phyloP scores from a whole-genome alignment of 2,329 filamentous ascomycete species.

The Ceratocystis diversiconidia region DNA sequence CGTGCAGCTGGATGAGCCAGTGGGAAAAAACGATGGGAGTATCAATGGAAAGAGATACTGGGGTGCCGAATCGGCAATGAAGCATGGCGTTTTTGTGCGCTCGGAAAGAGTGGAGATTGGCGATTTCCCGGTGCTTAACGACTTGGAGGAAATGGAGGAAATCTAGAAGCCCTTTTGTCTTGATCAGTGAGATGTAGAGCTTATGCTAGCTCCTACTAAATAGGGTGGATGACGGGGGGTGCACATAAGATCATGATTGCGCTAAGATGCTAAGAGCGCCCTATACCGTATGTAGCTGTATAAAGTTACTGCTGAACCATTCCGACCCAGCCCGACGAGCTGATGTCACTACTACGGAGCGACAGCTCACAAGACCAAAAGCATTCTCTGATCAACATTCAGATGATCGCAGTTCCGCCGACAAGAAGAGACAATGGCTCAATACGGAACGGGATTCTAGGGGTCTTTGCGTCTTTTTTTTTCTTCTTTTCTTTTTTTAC shows the following conservation, averaged over 20 bases:
- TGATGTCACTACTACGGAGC: not conserved
- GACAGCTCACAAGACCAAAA: not conserved
- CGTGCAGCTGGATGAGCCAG: constrained; percentile 61
- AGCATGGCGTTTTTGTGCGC: constrained; percentile 65
- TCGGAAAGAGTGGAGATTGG: constrained; percentile 66
- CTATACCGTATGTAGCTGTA: not conserved
- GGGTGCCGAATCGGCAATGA: constrained; percentile 46
- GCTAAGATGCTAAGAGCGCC: not conserved
- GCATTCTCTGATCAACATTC: not conserved
- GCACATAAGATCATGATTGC: not conserved
- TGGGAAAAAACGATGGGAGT: constrained; percentile 70
- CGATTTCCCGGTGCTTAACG: constrained; percentile 55
- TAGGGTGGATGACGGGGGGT: not conserved
- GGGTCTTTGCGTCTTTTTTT: not conserved
- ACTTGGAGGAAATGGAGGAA: constrained; percentile 66
- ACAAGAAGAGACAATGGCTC: not conserved
- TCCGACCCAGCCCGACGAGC: not conserved
- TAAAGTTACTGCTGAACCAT: not conserved
- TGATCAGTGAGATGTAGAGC: not conserved
- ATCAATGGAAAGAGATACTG: constrained; percentile 57
- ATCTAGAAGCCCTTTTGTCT: constrained; percentile 30
- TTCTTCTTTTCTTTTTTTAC: not conserved
- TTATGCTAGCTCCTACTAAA: not conserved
- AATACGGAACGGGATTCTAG: not conserved
- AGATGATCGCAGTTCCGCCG: too few relatives aligned